A percentile compares a stretch with the other conserved stretches of the same genome.
Conservation (phyloP, 495 filamentous ascomycete genomes). For the Diplogelasinospora grovesii region DNA sequence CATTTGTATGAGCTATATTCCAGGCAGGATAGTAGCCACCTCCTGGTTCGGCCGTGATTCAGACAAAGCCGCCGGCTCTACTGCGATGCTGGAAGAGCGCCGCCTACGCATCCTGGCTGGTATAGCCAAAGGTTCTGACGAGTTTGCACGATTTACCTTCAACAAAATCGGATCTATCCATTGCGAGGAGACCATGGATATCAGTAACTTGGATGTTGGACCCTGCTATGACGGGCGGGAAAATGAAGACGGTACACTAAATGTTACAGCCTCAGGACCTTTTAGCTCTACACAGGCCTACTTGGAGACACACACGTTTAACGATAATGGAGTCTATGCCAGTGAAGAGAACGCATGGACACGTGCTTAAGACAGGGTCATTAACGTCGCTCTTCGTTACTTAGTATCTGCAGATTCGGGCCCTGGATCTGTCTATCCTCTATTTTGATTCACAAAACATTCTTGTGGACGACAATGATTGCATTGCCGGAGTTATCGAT, state of each 20-base stretch:
- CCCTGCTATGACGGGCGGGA: not conserved
- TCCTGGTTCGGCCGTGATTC: conserved; percentile 13
- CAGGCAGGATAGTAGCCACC: conserved; percentile 5
- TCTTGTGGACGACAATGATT: conserved; percentile 30
- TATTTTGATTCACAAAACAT: conserved; percentile 36
- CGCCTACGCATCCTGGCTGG: conserved; percentile 1
- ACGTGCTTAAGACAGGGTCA: not conserved
- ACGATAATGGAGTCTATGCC: not conserved
- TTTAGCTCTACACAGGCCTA: not conserved
- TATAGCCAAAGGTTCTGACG: not conserved
- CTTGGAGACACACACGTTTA: not conserved
- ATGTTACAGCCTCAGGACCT: conserved; percentile 1
- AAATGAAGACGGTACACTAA: not conserved
- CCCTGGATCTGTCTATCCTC: conserved; percentile 30
- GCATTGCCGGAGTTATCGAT: conserved; percentile 35
- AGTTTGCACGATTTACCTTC: conserved; percentile 3
- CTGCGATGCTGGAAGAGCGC: conserved; percentile 1
- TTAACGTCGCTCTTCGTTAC: not conserved
- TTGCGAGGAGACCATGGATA: not conserved
- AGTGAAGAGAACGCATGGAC: not conserved
- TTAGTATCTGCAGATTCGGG: not conserved
- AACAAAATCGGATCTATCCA: conserved; percentile 3
- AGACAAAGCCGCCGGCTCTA: not conserved
- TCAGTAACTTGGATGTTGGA: too few species aligned
- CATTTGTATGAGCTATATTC: conserved; percentile 20